Conservation (phyloP, 768 basidiomycete species). For the Holtermanniella nyarrowii region DNA sequence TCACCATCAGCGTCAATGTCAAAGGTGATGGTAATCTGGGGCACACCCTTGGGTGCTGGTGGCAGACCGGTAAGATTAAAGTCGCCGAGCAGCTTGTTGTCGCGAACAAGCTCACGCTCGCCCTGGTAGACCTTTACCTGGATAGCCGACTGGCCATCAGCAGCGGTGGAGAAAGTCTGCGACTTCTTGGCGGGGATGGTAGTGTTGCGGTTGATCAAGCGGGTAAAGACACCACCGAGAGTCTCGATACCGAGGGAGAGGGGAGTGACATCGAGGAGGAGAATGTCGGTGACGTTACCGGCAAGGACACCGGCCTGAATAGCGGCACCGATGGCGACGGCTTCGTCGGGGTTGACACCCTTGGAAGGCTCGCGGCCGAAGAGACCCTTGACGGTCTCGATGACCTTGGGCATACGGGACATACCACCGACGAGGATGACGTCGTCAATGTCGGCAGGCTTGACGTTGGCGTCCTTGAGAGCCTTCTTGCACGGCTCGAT, state of each 20-base stretch:
- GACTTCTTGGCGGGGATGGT: slow-evolving; percentile 99
- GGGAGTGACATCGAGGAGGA: slow-evolving; percentile 50
- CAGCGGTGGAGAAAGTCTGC: slow-evolving; percentile 96
- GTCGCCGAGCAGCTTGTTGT: slow-evolving; percentile 98
- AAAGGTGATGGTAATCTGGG: slow-evolving; percentile 80
- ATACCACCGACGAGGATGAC: slow-evolving; percentile 98
- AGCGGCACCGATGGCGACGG: slow-evolving; percentile 94
- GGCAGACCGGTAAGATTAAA: slow-evolving; percentile 99
- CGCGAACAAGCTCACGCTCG: slow-evolving; percentile 94
- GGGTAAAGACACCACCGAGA: slow-evolving; percentile 98
- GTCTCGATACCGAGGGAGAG: slow-evolving; percentile 91
- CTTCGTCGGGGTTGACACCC: slow-evolving; percentile 99
- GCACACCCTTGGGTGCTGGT: slow-evolving; percentile 50
- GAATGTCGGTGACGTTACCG: slow-evolving; percentile 88
- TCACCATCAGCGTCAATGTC: slow-evolving; percentile 83
- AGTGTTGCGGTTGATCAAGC: slow-evolving; percentile 94
- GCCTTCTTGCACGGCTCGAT: slow-evolving; percentile 97
- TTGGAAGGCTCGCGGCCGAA: slow-evolving; percentile 96
- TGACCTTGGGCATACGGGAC: slow-evolving; percentile 93
- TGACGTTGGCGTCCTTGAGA: slow-evolving; percentile 81
- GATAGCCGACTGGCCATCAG: slow-evolving; percentile 98
- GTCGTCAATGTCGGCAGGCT: slow-evolving; percentile 84
- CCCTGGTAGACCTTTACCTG: slow-evolving; percentile 99
- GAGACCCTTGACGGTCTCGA: slow-evolving; percentile 81
- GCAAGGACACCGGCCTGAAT: slow-evolving; percentile 97